A percentile compares a stretch with the other conserved stretches of the same genome.
These are phyloP conservation scores for Pyrus betulifolia DNA, from an alignment of 306 rosid genomes.

Conservation along the genomic window DNA sequence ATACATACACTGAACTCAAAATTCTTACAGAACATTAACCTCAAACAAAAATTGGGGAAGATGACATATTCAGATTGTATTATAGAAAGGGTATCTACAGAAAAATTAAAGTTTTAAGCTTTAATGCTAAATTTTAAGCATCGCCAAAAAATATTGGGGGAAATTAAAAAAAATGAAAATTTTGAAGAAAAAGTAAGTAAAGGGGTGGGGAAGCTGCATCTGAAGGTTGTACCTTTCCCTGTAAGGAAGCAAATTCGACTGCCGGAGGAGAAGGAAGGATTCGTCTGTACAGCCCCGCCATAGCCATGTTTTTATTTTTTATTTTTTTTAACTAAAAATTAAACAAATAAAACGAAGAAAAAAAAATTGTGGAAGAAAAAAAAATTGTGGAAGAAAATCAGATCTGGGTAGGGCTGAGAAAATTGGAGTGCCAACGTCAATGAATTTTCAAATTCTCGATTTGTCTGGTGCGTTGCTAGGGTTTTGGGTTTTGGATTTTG, in stretches of 20 bases:
- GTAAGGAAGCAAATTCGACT: conserved; percentile 67
- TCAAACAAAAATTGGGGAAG: not conserved
- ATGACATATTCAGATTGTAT: not conserved
- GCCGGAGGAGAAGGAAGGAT: conserved; percentile 86
- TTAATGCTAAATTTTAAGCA: not conserved
- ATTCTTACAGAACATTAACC: not conserved
- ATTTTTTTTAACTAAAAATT: too few species aligned
- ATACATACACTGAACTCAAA: not conserved
- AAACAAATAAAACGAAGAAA: not conserved
- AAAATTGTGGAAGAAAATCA: not conserved
- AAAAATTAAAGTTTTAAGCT: not conserved
- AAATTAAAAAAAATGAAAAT: too few species aligned
- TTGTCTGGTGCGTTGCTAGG: not conserved
- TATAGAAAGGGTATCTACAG: not conserved
- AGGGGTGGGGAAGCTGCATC: not conserved
- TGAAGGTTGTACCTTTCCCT: conserved; percentile 55
- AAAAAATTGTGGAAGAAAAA: not conserved
- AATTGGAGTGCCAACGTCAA: not conserved
- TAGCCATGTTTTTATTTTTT: conserved; percentile 36
- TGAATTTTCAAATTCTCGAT: not conserved
- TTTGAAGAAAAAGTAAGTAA: not conserved
- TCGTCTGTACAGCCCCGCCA: conserved; percentile 85
- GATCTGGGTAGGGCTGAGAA: not conserved
- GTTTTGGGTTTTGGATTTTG: not conserved
- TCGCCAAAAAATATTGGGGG: not conserved